Percentiles rank a stretch among this genome's conserved stretches.
Conservation (phyloP, 768 basidiomycete species). For the Suillus spraguei region DNA sequence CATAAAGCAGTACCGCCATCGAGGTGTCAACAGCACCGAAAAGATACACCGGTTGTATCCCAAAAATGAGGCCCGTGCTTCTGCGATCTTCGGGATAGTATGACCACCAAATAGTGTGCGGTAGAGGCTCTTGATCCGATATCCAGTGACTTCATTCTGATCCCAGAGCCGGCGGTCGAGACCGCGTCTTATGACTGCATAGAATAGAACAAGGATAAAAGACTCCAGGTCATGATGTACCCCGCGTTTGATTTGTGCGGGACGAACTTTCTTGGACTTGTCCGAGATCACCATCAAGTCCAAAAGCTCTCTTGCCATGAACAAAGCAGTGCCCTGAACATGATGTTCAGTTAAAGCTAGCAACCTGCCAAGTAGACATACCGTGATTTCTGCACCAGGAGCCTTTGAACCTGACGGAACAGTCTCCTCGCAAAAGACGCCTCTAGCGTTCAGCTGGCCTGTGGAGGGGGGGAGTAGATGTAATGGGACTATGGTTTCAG, state of each 20-base stretch:
- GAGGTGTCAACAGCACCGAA: not conserved
- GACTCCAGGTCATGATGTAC: no score
- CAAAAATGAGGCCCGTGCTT: not conserved
- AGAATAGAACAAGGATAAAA: no score
- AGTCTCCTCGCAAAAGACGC: not conserved
- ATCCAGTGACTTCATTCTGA: not conserved
- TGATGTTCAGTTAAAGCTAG: no score
- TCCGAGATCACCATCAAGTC: no score
- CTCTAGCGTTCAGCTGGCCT: not conserved
- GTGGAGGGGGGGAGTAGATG: not conserved
- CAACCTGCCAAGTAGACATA: not conserved
- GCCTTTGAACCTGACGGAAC: not conserved
- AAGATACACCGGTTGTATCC: not conserved
- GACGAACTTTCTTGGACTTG: no score
- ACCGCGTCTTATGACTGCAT: no score
- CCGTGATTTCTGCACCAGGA: not conserved
- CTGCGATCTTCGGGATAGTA: not conserved
- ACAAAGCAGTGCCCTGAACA: no score
- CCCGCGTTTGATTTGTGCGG: no score
- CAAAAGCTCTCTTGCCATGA: no score
- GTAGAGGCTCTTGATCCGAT: no score
- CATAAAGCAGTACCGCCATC: not conserved
- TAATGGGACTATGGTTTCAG: no score
- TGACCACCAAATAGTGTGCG: not conserved
- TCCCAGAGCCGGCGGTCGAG: not conserved